Evolutionary conservation across 805 yeast genomes (phyloP).

Genomic region (Ogataea henricii): DNA sequence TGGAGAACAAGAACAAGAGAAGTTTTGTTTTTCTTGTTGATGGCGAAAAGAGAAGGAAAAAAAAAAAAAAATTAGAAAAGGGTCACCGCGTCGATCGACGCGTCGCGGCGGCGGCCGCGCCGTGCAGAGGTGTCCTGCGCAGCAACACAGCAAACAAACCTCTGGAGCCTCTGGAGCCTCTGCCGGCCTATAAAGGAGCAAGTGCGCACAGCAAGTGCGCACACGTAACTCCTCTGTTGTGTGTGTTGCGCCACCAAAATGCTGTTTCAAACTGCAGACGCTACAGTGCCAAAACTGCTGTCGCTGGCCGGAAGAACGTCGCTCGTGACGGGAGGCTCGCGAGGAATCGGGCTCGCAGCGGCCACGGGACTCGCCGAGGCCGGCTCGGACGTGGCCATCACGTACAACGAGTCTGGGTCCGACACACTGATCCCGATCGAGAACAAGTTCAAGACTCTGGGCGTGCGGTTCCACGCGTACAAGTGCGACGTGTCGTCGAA

Average conservation of each 20-base stretch:
- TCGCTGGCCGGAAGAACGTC: constrained; percentile 44
- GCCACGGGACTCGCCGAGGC: constrained; percentile 54
- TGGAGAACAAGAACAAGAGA: background rate
- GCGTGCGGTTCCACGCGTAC: constrained; percentile 19
- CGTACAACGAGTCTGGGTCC: constrained; percentile 31
- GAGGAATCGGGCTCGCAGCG: constrained; percentile 57
- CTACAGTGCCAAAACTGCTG: constrained; percentile 25
- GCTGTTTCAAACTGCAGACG: background rate
- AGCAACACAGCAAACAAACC: background rate
- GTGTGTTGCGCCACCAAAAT: too few species aligned
- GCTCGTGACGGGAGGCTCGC: constrained; percentile 53
- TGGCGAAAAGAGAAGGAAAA: background rate
- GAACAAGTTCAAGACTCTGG: constrained; percentile 9
- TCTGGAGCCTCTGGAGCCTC: too few species aligned
- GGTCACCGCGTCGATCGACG: background rate
- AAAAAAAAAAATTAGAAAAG: background rate
- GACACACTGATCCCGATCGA: constrained; percentile 11
- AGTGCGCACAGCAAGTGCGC: too few species aligned
- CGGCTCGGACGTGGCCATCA: constrained; percentile 42
- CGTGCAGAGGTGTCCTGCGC: background rate
- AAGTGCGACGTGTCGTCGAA: constrained; percentile 36
- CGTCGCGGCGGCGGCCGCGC: background rate
- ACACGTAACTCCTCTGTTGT: too few species aligned
- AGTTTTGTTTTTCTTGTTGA: background rate
- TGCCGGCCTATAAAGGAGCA: too few species aligned